Evolutionary conservation across 1,139 yeast species (phyloP).

Genomic region (Geotrichum histeridarum): DNA sequence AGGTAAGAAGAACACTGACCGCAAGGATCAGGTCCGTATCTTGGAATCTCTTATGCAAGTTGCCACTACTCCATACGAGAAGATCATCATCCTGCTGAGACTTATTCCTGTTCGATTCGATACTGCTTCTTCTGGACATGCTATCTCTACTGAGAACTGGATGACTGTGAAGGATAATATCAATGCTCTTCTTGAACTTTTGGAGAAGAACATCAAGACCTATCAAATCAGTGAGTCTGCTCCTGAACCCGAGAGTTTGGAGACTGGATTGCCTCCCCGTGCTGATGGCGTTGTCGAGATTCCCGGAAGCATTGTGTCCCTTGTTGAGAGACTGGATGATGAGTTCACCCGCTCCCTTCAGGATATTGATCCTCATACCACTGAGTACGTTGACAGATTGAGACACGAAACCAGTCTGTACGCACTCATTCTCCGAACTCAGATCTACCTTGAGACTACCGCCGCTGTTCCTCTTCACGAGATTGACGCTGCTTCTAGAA

Average conservation of each 20-base stretch:
- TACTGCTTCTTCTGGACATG: conserved; percentile 54
- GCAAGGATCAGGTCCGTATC: conserved; percentile 65
- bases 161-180: conserved; percentile 61
- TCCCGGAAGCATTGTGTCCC: conserved; percentile 78
- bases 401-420: conserved; percentile 81
- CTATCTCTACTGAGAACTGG: conserved; percentile 84
- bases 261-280: conserved; percentile 57
- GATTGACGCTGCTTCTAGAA: conserved; percentile 50
- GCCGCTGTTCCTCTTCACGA: conserved; percentile 42
- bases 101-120: conserved; percentile 88
- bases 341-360: conserved; percentile 87
- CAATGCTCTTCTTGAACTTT: conserved; percentile 54
- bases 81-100: conserved; percentile 71
- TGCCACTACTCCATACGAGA: conserved; percentile 61
- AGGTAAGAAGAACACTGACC: conserved; percentile 93
- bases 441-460: conserved; percentile 69
- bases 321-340: conserved; percentile 90
- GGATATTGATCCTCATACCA: conserved; percentile 88
- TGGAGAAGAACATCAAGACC: conserved; percentile 54
- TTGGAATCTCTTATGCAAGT: conserved; percentile 60
- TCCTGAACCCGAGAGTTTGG: conserved; percentile 70
- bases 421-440: conserved; percentile 74
- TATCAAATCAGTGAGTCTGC: conserved; percentile 81
- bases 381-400: conserved; percentile 86
- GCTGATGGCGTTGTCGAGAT: conserved; percentile 71